These are phyloP conservation scores for Tulasnella calospora DNA, from an alignment of 768 basidiomycete species.

Conservation along the genomic window DNA sequence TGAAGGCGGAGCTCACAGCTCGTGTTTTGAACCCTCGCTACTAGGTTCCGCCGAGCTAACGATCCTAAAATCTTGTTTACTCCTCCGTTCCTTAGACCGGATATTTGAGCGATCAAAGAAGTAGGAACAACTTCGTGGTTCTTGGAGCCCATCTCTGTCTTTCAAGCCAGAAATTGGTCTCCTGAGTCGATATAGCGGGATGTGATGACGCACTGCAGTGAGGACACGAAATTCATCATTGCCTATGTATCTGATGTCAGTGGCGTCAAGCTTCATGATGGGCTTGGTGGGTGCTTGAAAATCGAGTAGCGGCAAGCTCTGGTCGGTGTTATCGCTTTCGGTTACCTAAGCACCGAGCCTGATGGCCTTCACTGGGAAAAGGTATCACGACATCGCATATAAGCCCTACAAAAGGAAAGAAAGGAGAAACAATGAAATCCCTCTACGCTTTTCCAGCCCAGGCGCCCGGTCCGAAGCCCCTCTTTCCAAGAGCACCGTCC, in stretches of 20 bases:
- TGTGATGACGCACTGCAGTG: slow-evolving; percentile 60
- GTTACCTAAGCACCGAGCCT: background rate
- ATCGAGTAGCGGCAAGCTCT: background rate
- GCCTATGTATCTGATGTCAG: slow-evolving; percentile 87
- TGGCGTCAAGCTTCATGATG: slow-evolving; percentile 88
- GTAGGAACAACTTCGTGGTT: slow-evolving; percentile 96
- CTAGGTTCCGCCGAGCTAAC: slow-evolving; percentile 85
- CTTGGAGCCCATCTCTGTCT: slow-evolving; percentile 98
- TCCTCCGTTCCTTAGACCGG: slow-evolving; percentile 85
- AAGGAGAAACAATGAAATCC: background rate
- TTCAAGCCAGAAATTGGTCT: background rate
- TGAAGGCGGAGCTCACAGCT: slow-evolving; percentile 61
- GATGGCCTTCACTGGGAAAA: no score
- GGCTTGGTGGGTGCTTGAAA: background rate
- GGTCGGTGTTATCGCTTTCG: slow-evolving; percentile 3
- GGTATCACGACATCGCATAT: background rate
- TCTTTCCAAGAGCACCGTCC: slow-evolving; percentile 58
- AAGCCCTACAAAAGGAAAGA: background rate
- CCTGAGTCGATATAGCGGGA: background rate
- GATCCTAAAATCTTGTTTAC: slow-evolving; percentile 89
- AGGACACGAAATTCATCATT: slow-evolving; percentile 94
- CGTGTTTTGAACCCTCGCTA: slow-evolving; percentile 83
- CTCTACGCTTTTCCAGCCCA: slow-evolving; percentile 34
- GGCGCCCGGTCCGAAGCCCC: slow-evolving; percentile 62
- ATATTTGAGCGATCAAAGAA: slow-evolving; percentile 82